Conservation (phyloP, 177 flowering plant species). For the Tripterygium wilfordii region DNA sequence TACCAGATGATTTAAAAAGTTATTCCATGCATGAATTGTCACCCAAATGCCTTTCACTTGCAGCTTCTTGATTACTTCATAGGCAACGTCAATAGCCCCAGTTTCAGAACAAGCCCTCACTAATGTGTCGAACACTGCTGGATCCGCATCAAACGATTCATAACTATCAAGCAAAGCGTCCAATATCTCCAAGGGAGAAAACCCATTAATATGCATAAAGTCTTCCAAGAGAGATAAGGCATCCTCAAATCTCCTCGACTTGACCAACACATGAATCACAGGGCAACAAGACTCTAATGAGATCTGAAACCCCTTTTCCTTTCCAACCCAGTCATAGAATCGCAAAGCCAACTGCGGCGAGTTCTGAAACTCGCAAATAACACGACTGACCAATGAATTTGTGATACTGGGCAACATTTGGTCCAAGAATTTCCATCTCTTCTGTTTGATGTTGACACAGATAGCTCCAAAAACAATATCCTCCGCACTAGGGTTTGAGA, state of each 20-base stretch:
- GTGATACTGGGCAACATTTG: slow-evolving; percentile 20
- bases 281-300: slow-evolving; percentile 27
- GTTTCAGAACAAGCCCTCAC: slow-evolving; percentile 42
- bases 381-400: slow-evolving; percentile 30
- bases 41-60: slow-evolving; percentile 19
- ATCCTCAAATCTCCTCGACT: slow-evolving; percentile 33
- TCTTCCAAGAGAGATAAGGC: slow-evolving; percentile 31
- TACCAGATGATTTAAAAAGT: slow-evolving; percentile 37
- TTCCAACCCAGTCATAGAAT: slow-evolving; percentile 7
- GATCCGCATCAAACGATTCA: slow-evolving; percentile 12
- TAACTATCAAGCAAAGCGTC: slow-evolving; percentile 27
- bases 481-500: slow-evolving; percentile 19
- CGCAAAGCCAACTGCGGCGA: slow-evolving; percentile 36
- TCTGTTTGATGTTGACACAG: slow-evolving; percentile 29
- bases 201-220: slow-evolving; percentile 20
- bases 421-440: slow-evolving; percentile 27
- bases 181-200: slow-evolving; percentile 27
- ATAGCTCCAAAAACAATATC: slow-evolving; percentile 26
- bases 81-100: slow-evolving; percentile 34
- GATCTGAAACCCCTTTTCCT: slow-evolving; percentile 4
- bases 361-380: slow-evolving; percentile 32
- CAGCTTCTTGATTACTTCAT: slow-evolving; percentile 34
- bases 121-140: slow-evolving; percentile 45
- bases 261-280: slow-evolving; percentile 35
- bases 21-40: slow-evolving; percentile 50